phyloP scores from a whole-genome alignment of 1,139 yeast species.

The Trichomonascaceae sp. region DNA sequence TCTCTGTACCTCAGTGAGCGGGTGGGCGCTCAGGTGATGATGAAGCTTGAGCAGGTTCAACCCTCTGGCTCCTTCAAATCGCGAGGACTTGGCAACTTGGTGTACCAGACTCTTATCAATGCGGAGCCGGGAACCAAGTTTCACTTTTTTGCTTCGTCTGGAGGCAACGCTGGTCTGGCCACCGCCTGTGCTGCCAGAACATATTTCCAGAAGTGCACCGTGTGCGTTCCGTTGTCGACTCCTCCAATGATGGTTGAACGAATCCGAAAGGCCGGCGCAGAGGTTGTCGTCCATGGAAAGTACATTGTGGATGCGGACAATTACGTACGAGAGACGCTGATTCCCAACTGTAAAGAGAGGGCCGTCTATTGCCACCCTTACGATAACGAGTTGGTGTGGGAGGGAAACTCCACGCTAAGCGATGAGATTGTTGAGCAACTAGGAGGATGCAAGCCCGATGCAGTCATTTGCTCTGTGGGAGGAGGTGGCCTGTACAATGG shows the following conservation, averaged over 20 bases:
- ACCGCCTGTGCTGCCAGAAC: conserved; percentile 48
- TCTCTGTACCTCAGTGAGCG: conserved; percentile 20
- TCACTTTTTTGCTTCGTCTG: conserved; percentile 52
- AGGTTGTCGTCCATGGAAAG: conserved; percentile 41
- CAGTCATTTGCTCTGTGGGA: conserved; percentile 57
- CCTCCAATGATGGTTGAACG: conserved; percentile 31
- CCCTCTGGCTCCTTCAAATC: conserved; percentile 65
- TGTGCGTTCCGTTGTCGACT: conserved; percentile 45
- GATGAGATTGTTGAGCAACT: conserved; percentile 43
- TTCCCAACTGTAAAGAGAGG: conserved; percentile 16
- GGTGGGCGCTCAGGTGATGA: conserved; percentile 30
- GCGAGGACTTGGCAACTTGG: conserved; percentile 30
- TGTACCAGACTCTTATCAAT: conserved; percentile 16
- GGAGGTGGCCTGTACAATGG: conserved; percentile 70
- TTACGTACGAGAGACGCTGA: conserved; percentile 31
- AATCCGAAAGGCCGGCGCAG: conserved; percentile 39
- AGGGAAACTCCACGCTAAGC: conserved; percentile 50
- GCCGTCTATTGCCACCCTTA: conserved; percentile 58
- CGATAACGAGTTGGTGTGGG: conserved; percentile 53
- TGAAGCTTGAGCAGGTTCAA: conserved; percentile 52
- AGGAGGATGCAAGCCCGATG: conserved; percentile 31
- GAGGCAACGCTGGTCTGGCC: conserved; percentile 75
- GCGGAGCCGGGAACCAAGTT: conserved; percentile 22
- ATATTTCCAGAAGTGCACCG: conserved; percentile 39
- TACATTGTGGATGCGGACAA: conserved; percentile 54